Base-by-base conservation (phyloP, 2,329 filamentous ascomycete genomes). In the Celoporthe dispersa region DNA sequence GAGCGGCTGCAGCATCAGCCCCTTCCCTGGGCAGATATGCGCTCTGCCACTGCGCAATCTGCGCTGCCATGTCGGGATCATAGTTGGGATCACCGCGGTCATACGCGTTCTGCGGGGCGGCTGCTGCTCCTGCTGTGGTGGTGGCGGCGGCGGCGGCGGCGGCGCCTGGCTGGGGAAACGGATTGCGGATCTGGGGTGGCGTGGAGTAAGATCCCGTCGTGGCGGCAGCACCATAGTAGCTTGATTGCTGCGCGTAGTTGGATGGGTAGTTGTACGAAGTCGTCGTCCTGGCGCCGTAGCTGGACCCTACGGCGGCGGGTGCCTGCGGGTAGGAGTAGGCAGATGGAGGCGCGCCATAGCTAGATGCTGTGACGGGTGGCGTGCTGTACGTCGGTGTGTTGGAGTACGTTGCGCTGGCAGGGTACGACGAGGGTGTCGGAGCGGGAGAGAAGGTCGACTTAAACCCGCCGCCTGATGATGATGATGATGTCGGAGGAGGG, bases 11-110 rank as follows among this genome's bases (percentile, higher is more conserved):
- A 31, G 75, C 71, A 3, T 77, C 78, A 48, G 78, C 77, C 14
- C 85, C 83, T 64, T 92, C 90, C 75, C 87, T 90, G 64, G 85
- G 86, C 73, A 90, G 88, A 80, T 97, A 97, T 35, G 94, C 93
- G 80, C 92, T 95, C 81, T 97, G 94, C 94, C 95, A 98, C 80
- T 97, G 93, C 64, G 94, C 94, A 72, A 98, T 94, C 80, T 97
- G 93, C 39, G 93, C 94, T 70, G 96, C 94, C 84, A 93, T 91
- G 75, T 97, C 94, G 3, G 93, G 89, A 76, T 97, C 87, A 77
- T 85, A 88, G 73, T 85, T 84, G 73, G 79, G 81, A 71, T 75
- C 75, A 68, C 76, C 79, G 70, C 73, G 71, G 67, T 72, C 71
- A 39, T 71, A 72, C 31, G 69, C 64, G 51, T 72, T 72, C 57